Evolutionary conservation across 345 rosid genomes (phyloP).

Genomic region (Populus tremula): DNA sequence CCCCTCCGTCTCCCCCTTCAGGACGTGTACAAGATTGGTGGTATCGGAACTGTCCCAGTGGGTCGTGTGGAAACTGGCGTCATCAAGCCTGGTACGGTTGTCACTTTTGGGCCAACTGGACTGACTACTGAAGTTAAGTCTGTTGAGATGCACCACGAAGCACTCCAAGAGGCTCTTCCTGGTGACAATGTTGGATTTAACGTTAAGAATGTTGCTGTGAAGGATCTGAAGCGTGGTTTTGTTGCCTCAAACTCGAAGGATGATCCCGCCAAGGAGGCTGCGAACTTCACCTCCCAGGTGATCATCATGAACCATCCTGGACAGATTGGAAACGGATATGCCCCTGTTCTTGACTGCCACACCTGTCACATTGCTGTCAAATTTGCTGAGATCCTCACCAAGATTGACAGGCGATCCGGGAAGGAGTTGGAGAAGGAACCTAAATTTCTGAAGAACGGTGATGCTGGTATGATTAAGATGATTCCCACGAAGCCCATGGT

Average conservation of each 20-base stretch:
- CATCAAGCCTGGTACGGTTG: constrained; percentile 77
- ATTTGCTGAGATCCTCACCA: constrained; percentile 61
- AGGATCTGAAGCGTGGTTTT: constrained; percentile 79
- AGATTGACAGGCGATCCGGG: constrained; percentile 76
- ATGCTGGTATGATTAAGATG: constrained; percentile 79
- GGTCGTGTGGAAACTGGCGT: constrained; percentile 57
- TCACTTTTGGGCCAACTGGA: constrained; percentile 71
- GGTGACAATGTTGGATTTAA: constrained; percentile 87
- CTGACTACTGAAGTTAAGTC: constrained; percentile 85
- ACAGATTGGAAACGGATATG: constrained; percentile 83
- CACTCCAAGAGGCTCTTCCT: constrained; percentile 70
- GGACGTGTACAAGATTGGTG: constrained; percentile 22
- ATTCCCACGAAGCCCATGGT: constrained; percentile 91
- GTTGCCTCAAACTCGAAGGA: constrained; percentile 91
- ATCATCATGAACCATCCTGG: constrained; percentile 97
- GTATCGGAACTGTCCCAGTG: constrained; percentile 17
- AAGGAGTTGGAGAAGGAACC: constrained; percentile 89
- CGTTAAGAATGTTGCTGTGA: constrained; percentile 79
- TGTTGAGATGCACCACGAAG: constrained; percentile 92
- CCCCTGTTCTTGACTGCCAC: constrained; percentile 84
- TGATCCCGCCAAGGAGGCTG: constrained; percentile 79
- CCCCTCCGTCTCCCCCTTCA: constrained; percentile 31
- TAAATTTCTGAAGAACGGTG: constrained; percentile 81
- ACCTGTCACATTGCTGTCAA: constrained; percentile 83
- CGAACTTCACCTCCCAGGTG: constrained; percentile 76